Percentiles rank a stretch among this genome's conserved stretches.
phyloP scores from a whole-genome alignment of 176 grass and related monocot genomes.

The Pharus latifolius region DNA sequence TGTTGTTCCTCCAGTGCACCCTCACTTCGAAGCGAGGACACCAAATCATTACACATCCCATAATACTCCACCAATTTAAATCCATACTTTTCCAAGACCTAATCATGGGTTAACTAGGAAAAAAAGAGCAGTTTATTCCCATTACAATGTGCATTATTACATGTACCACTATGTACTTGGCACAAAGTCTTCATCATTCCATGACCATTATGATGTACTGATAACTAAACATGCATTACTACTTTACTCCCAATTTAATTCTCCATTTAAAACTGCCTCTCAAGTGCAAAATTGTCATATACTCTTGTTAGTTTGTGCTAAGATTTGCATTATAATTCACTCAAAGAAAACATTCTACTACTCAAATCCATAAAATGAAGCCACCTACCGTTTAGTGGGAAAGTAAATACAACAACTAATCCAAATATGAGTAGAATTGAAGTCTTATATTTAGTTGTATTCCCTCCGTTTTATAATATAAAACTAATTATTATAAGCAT shows the following conservation, averaged over 20 bases:
- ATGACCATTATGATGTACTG: constrained; percentile 8
- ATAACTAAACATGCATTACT: constrained; percentile 15
- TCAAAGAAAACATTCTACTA: no score
- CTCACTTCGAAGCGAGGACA: constrained; percentile 40
- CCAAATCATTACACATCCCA: neutral
- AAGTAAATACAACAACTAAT: no score
- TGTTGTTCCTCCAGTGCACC: neutral
- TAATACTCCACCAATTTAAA: constrained; percentile 6
- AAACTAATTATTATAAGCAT: no score
- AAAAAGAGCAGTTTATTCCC: neutral
- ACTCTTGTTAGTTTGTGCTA: no score
- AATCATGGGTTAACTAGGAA: neutral
- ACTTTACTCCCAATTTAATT: neutral
- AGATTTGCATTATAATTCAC: no score
- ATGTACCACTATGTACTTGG: neutral
- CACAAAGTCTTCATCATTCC: neutral
- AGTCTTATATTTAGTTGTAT: no score
- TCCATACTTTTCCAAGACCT: constrained; percentile 18
- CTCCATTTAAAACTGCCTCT: neutral
- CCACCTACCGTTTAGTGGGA: no score
- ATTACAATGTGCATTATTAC: neutral
- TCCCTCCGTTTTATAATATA: no score
- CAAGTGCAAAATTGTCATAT: no score
- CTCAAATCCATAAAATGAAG: no score
- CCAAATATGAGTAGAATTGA: no score